phyloP scores from a whole-genome alignment of 75 land plant species.

The Ceratopteris richardii region DNA sequence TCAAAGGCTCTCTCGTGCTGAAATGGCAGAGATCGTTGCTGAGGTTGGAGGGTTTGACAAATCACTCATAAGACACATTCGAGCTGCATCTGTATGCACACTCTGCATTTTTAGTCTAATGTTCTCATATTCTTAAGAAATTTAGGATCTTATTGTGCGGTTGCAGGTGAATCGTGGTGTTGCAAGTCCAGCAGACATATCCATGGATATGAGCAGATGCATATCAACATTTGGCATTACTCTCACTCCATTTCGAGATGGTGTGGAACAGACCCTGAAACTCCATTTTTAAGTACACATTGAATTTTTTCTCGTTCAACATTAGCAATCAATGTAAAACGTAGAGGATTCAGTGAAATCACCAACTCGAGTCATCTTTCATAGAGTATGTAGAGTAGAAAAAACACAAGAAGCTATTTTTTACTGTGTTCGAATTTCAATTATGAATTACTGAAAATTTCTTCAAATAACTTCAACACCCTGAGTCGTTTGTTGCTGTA shows the following conservation, averaged over 20 bases:
- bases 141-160: neutral
- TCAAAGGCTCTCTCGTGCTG: slow-evolving; percentile 68
- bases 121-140: neutral
- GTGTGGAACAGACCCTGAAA: slow-evolving; percentile 47
- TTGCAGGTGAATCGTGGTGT: slow-evolving; percentile 71
- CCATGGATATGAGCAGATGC: slow-evolving; percentile 77
- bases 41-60: slow-evolving; percentile 45
- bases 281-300: too few species aligned
- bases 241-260: slow-evolving; percentile 45
- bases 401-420: too few species aligned
- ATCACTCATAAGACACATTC: slow-evolving; percentile 47
- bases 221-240: slow-evolving; percentile 26
- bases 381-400: too few species aligned
- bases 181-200: slow-evolving; percentile 78
- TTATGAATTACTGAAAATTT: too few species aligned
- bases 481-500: too few species aligned
- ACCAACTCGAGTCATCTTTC: too few species aligned
- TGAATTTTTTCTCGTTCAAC: too few species aligned
- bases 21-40: slow-evolving; percentile 84
- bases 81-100: slow-evolving; percentile 52
- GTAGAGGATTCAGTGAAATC: too few species aligned
- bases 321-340: too few species aligned
- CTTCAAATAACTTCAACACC: too few species aligned
- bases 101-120: neutral
- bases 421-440: too few species aligned